These are phyloP conservation scores for Casuarina cunninghamiana DNA, from an alignment of 306 rosid species.

Conservation along the genomic window DNA sequence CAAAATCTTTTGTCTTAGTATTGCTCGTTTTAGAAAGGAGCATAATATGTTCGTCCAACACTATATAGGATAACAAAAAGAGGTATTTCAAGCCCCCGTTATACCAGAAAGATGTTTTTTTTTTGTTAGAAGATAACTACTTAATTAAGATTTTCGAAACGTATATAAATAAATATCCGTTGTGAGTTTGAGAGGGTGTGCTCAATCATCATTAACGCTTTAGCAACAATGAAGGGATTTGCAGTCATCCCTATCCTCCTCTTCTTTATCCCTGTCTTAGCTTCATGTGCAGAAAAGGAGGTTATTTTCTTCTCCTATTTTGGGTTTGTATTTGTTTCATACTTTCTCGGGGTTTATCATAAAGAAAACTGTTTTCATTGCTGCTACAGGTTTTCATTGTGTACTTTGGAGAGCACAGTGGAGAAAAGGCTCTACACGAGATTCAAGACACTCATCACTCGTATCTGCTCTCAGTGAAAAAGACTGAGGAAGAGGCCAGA, in stretches of 20 bases:
- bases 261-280: slow-evolving; percentile 31
- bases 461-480: slow-evolving; percentile 60
- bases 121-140: too few relatives aligned
- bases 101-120: too few relatives aligned
- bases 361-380: not conserved
- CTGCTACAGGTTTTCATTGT: slow-evolving; percentile 55
- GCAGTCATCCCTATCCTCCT: slow-evolving; percentile 11
- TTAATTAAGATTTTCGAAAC: too few relatives aligned
- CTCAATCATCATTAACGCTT: not conserved
- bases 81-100: too few relatives aligned
- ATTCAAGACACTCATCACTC: slow-evolving; percentile 63
- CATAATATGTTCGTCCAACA: too few relatives aligned
- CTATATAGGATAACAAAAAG: too few relatives aligned
- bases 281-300: slow-evolving; percentile 29
- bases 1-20: too few relatives aligned
- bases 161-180: too few relatives aligned
- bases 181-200: not conserved
- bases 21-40: too few relatives aligned
- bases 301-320: not conserved
- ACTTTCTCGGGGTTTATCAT: not conserved
- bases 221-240: slow-evolving; percentile 10
- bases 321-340: not conserved
- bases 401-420: slow-evolving; percentile 52
- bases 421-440: slow-evolving; percentile 46
- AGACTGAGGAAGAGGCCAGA: slow-evolving; percentile 57